A percentile compares a stretch with the other conserved stretches of the same genome.
These are phyloP conservation scores for Curvularia spicifera DNA, from an alignment of 2,329 filamentous ascomycete species.

Conservation along the genomic window DNA sequence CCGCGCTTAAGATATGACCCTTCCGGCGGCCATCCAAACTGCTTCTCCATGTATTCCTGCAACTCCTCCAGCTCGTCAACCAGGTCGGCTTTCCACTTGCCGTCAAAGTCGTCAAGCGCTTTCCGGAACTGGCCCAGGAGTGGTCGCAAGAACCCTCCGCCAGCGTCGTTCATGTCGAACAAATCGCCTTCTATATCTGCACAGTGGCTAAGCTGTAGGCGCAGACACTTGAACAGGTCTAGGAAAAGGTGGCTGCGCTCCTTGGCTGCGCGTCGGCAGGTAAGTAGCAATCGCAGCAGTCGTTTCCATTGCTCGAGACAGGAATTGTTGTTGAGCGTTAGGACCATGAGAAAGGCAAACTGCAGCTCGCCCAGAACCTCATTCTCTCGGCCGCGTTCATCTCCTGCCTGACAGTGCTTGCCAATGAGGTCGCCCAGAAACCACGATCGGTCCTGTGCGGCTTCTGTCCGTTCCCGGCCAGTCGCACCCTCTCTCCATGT, in stretches of 20 bases:
- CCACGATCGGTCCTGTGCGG: slow-evolving; percentile 68
- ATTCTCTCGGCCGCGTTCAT: slow-evolving; percentile 34
- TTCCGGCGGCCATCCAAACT: slow-evolving; percentile 65
- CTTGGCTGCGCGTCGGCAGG: slow-evolving; percentile 60
- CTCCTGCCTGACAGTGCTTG: slow-evolving; percentile 46
- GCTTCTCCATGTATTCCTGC: slow-evolving; percentile 60
- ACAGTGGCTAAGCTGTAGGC: slow-evolving; percentile 62
- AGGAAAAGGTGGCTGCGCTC: slow-evolving; percentile 60
- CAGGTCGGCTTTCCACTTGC: slow-evolving; percentile 52
- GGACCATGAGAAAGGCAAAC: slow-evolving; percentile 67
- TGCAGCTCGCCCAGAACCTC: slow-evolving; percentile 64
- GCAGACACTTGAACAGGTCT: slow-evolving; percentile 57
- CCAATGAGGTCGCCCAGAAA: slow-evolving; percentile 61
- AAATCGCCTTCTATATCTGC: slow-evolving; percentile 66
- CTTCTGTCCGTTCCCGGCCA: slow-evolving; percentile 67
- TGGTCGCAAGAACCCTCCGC: slow-evolving; percentile 59
- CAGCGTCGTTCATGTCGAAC: slow-evolving; percentile 64
- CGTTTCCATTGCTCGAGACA: slow-evolving; percentile 71
- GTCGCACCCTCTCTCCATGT: slow-evolving; percentile 68
- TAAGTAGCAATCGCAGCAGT: slow-evolving; percentile 63
- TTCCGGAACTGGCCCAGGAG: slow-evolving; percentile 61
- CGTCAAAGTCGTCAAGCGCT: slow-evolving; percentile 57
- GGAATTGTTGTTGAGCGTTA: slow-evolving; percentile 70
- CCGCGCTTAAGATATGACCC: slow-evolving; percentile 62
- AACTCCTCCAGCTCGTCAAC: slow-evolving; percentile 62